A percentile compares a stretch with the other conserved stretches of the same genome.
Conservation (phyloP, 2,329 filamentous ascomycete species). For the Aspergillus pseudoterreus region DNA sequence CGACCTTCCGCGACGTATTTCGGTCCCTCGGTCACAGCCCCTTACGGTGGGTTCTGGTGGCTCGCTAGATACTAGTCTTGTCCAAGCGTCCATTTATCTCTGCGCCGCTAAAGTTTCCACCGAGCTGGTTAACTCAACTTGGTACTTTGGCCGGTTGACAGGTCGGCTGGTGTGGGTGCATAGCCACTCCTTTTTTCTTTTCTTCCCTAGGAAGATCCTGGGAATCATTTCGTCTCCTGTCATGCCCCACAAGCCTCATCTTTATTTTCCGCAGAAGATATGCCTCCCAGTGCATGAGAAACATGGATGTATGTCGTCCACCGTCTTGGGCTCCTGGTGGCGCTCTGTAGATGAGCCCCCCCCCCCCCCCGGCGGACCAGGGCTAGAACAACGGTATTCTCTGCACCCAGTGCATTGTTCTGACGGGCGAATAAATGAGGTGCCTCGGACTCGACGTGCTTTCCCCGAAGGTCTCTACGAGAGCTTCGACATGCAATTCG, state of each 20-base stretch:
- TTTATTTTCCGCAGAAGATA: neutral
- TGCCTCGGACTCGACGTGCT: neutral
- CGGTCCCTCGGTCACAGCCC: neutral
- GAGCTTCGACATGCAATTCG: neutral
- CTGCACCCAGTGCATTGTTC: slow-evolving; percentile 1
- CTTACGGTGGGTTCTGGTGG: slow-evolving; percentile 8
- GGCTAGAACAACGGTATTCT: slow-evolving; percentile 10
- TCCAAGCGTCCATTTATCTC: slow-evolving; percentile 7
- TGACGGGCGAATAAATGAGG: neutral
- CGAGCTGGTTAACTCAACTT: slow-evolving; percentile 3
- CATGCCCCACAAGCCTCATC: slow-evolving; percentile 2
- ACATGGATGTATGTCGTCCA: neutral
- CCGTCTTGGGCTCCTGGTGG: neutral
- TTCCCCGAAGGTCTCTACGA: neutral
- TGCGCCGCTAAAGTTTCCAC: slow-evolving; percentile 5
- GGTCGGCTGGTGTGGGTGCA: slow-evolving; percentile 9
- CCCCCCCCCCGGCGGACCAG: neutral
- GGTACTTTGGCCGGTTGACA: slow-evolving; percentile 19
- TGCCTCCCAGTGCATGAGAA: neutral
- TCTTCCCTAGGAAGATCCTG: neutral
- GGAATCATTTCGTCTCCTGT: neutral
- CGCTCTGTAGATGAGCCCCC: slow-evolving; percentile 5
- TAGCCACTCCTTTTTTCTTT: neutral
- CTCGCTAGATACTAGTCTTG: slow-evolving; percentile 6
- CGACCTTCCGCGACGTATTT: slow-evolving; percentile 14